Percentiles rank a stretch among this genome's conserved stretches.
Evolutionary conservation across 1,284 basidiomycete species (phyloP).

Genomic region (Rhodotorula sp.): DNA sequence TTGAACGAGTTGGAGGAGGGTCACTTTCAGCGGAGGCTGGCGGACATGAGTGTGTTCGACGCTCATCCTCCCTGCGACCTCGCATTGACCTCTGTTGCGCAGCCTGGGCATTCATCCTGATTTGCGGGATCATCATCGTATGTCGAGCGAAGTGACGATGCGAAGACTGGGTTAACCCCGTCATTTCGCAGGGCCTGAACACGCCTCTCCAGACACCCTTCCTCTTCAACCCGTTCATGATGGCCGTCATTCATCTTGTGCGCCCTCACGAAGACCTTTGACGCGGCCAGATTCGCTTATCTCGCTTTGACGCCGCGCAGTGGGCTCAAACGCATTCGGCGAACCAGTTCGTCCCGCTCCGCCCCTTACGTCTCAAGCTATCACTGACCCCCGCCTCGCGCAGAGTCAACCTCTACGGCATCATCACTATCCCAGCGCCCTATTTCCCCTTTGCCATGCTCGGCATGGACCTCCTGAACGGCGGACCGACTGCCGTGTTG

Average conservation of each 20-base stretch:
- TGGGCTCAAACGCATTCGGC: constrained; percentile 36
- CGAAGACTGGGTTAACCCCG: not conserved
- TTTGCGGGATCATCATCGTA: constrained; percentile 57
- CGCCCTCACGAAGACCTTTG: not conserved
- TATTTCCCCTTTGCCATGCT: constrained; percentile 76
- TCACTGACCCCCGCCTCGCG: not conserved
- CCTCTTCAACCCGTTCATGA: constrained; percentile 66
- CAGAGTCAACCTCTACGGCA: constrained; percentile 66
- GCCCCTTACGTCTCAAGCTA: not conserved
- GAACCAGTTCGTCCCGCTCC: constrained; percentile 25
- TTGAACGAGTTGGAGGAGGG: constrained; percentile 62
- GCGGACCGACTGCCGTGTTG: constrained; percentile 61
- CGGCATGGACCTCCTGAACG: constrained; percentile 65
- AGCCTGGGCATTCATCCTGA: constrained; percentile 49
- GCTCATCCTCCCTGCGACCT: not conserved
- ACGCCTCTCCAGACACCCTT: constrained; percentile 61
- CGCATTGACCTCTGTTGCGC: constrained; percentile 2
- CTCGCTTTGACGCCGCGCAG: not conserved
- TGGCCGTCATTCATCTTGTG: constrained; percentile 64
- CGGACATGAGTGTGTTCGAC: constrained; percentile 72
- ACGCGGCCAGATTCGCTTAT: not conserved
- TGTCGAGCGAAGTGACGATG: not conserved
- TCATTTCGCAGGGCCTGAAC: constrained; percentile 54
- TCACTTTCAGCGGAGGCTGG: constrained; percentile 60
- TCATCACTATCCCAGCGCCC: constrained; percentile 64